These are phyloP conservation scores for Aspergillus clavatus DNA, from an alignment of 2,329 filamentous ascomycete genomes.

Conservation along the genomic window DNA sequence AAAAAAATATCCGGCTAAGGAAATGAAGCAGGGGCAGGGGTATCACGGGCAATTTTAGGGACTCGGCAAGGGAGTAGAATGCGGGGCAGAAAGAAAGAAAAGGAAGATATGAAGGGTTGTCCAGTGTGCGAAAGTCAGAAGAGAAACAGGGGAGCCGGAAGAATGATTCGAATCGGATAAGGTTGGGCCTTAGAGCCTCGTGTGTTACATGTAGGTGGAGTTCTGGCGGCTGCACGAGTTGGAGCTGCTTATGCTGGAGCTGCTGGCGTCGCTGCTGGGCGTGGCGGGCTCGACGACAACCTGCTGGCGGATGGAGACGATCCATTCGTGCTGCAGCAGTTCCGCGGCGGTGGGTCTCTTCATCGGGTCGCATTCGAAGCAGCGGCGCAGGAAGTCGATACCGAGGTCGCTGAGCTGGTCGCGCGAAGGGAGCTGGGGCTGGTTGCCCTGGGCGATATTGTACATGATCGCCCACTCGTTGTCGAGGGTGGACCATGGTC, in stretches of 20 bases:
- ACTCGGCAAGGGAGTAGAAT: too few species aligned
- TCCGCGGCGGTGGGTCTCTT: slow-evolving; percentile 79
- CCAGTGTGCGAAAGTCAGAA: not conserved
- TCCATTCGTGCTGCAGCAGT: slow-evolving; percentile 91
- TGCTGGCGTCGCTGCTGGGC: slow-evolving; percentile 33
- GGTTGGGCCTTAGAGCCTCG: too few species aligned
- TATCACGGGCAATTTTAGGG: too few species aligned
- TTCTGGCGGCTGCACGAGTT: slow-evolving; percentile 27
- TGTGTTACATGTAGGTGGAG: slow-evolving; percentile 23
- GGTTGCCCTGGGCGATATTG: slow-evolving; percentile 96
- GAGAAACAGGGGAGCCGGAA: not conserved
- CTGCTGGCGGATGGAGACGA: slow-evolving; percentile 48
- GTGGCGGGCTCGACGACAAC: slow-evolving; percentile 43
- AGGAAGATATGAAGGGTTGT: too few species aligned
- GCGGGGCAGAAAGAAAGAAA: too few species aligned
- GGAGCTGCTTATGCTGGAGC: slow-evolving; percentile 33
- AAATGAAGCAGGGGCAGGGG: too few species aligned
- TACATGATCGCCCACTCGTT: slow-evolving; percentile 99
- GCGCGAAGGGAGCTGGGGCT: slow-evolving; percentile 71
- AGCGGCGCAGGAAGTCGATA: slow-evolving; percentile 81
- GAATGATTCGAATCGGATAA: not conserved
- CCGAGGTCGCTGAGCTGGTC: slow-evolving; percentile 83
- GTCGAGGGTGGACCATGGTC: slow-evolving; percentile 92
- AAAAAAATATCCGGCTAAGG: too few species aligned
- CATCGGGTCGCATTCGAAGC: slow-evolving; percentile 79